Percentiles rank a stretch among this genome's conserved stretches.
Evolutionary conservation across 768 basidiomycete genomes (phyloP).

Genomic region (Phanerochaete sordida): DNA sequence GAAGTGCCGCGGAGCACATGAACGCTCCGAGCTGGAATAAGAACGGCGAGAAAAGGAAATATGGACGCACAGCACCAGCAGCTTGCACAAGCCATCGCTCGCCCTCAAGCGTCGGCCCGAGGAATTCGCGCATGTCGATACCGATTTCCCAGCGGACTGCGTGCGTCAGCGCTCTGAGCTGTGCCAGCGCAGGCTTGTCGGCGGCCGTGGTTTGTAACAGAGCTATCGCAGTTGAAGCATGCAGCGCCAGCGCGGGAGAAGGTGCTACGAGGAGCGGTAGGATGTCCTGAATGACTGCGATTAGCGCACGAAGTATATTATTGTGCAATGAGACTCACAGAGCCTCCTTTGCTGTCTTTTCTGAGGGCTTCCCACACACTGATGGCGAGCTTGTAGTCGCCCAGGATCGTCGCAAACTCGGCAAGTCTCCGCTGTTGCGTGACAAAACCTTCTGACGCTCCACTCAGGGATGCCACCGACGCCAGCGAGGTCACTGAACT

Average conservation of each 20-base stretch:
- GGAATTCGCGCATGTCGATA: slow-evolving; percentile 55
- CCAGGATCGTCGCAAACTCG: slow-evolving; percentile 90
- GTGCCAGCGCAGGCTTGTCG: slow-evolving; percentile 58
- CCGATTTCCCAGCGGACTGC: slow-evolving; percentile 79
- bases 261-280: slow-evolving; percentile 70
- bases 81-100: slow-evolving; percentile 88
- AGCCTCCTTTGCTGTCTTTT: slow-evolving; percentile 86
- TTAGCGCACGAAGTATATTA: background rate
- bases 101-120: slow-evolving; percentile 57
- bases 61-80: slow-evolving; percentile 65
- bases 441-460: slow-evolving; percentile 35
- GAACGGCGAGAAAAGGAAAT: background rate
- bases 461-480: slow-evolving; percentile 21
- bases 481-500: slow-evolving; percentile 30
- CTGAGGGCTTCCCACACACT: slow-evolving; percentile 82
- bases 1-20: background rate
- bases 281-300: slow-evolving; percentile 57
- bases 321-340: slow-evolving; percentile 44
- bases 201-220: slow-evolving; percentile 32
- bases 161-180: slow-evolving; percentile 62
- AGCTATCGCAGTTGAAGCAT: slow-evolving; percentile 60
- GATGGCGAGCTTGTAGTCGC: slow-evolving; percentile 83
- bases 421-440: slow-evolving; percentile 85
- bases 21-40: slow-evolving; percentile 16
- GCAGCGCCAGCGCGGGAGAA: slow-evolving; percentile 53